Evolutionary conservation across 164 flowering plant species (phyloP).

Genomic region (Malania oleifera): DNA sequence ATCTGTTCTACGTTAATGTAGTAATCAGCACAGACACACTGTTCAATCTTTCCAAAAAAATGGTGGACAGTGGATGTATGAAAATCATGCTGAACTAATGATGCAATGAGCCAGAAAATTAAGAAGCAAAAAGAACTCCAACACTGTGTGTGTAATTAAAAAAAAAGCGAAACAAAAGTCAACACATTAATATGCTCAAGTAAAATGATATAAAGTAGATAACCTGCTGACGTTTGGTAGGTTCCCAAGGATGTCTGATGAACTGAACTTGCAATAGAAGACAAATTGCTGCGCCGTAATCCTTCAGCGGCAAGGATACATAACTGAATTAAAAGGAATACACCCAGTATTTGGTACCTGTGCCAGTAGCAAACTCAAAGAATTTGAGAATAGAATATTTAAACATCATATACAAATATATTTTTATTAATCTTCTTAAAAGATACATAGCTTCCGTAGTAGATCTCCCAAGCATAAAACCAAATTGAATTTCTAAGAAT

Average conservation of each 20-base stretch:
- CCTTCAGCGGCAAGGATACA: conserved; percentile 90
- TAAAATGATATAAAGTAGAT: conserved; percentile 4
- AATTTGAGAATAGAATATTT: neutral
- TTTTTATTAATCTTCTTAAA: too few species aligned
- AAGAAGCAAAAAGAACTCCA: too few species aligned
- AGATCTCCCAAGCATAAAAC: too few species aligned
- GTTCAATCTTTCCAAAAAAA: too few species aligned
- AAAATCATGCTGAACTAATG: too few species aligned
- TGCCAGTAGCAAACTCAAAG: conserved; percentile 10
- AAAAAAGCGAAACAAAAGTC: neutral
- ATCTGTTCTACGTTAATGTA: too few species aligned
- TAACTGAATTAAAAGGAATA: conserved; percentile 88
- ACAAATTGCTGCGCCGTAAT: conserved; percentile 69
- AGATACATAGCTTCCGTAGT: too few species aligned
- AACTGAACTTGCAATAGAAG: conserved; percentile 74
- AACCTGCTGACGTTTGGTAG: conserved; percentile 59
- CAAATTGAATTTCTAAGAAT: too few species aligned
- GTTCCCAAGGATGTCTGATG: conserved; percentile 60
- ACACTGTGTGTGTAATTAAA: too few species aligned
- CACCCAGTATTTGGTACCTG: conserved; percentile 95
- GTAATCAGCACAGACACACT: too few species aligned
- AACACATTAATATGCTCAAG: neutral
- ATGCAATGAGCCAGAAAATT: too few species aligned
- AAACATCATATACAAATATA: neutral
- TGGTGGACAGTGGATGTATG: too few species aligned